Evolutionary conservation across 2,329 filamentous ascomycete species (phyloP).

Genomic region (Ophiobolus disseminans): DNA sequence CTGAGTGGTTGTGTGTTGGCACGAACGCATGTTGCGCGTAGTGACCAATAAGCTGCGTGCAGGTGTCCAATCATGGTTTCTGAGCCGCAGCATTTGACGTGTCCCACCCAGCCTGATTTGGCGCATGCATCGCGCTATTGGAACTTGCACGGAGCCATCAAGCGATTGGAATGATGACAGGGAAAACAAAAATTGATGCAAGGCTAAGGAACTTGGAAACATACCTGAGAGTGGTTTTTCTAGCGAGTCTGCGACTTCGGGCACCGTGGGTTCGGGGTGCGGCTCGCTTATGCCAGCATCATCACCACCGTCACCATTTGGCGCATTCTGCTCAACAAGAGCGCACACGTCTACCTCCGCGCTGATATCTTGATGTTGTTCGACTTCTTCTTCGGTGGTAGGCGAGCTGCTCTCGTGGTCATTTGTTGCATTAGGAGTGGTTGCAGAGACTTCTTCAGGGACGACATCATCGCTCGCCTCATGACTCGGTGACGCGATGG

Average conservation of each 20-base stretch:
- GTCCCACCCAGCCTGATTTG: conserved; percentile 21
- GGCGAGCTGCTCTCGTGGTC: too few relatives aligned
- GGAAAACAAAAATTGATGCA: background rate
- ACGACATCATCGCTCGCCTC: too few relatives aligned
- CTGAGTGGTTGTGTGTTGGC: conserved; percentile 20
- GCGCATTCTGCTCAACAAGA: background rate
- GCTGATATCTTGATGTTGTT: too few relatives aligned
- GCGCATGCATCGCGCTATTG: conserved; percentile 17
- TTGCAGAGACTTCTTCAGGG: too few relatives aligned
- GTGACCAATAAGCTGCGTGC: conserved; percentile 18
- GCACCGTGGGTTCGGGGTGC: background rate
- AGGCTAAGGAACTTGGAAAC: conserved; percentile 14
- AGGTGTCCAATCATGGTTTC: conserved; percentile 18
- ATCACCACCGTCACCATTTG: background rate
- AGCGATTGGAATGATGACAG: background rate
- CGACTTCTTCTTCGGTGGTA: too few relatives aligned
- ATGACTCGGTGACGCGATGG: too few relatives aligned
- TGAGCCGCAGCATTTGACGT: conserved; percentile 13
- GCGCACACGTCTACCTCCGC: too few relatives aligned
- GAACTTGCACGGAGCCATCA: conserved; percentile 13
- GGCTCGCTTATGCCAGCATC: conserved; percentile 1
- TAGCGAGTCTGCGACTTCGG: background rate
- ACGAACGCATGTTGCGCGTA: conserved; percentile 19
- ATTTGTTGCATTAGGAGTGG: too few relatives aligned
- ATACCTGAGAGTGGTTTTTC: conserved; percentile 22